Base-by-base conservation (phyloP, 2,329 filamentous ascomycete species). In the Coleophoma eucalyptorum region DNA sequence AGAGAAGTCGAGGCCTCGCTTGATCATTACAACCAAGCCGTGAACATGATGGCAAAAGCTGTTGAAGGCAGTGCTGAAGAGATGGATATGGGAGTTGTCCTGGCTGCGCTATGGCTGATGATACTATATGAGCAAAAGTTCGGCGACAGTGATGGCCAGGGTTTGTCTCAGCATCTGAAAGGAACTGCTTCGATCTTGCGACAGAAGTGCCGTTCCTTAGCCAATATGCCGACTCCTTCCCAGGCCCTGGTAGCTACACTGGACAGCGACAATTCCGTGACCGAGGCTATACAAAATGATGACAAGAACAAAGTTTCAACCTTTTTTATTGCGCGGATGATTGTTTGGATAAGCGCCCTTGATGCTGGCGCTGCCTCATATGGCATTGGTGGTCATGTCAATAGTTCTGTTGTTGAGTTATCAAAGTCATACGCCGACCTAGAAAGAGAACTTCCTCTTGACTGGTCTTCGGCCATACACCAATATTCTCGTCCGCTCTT, bases 71-170 rank as follows among this genome's bases (percentile, higher is more conserved):
- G 52, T n/a, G 46, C 53, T 13, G 47, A 45, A 2, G 52, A 59
- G 4, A 50, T 62, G 4, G 62, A 69, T 26, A 54, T 69, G 2
- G 66, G 68, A 44, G 56, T 58, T 0, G 61, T 69, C 20, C 59
- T 60, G 13, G 64, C 67, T 1, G 60, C 62, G 1, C 46, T 69
- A 6, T 70, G 66, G 53, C 52, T 71, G 10, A 69, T 71, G 66
- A 59, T 70, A 1, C 41, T 67, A 2, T 71, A 69, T 34, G 68
- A 70, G 54, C 67, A 70, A 49, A 67, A 68, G 33, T 68, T 65
- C 34, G 67, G 67, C n/a, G 68, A 71, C 15, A 58, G 60, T 1
- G 55, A 51, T 11, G 66, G 66, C 18, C 58, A 54, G 7, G 65
- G 66, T 1, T 54, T 66, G 33, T 49, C 59, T 2, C 65, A 67